These are phyloP conservation scores for Nematocida ausubeli DNA, from an alignment of 371 early-diverging fungal species.

Conservation along the genomic window DNA sequence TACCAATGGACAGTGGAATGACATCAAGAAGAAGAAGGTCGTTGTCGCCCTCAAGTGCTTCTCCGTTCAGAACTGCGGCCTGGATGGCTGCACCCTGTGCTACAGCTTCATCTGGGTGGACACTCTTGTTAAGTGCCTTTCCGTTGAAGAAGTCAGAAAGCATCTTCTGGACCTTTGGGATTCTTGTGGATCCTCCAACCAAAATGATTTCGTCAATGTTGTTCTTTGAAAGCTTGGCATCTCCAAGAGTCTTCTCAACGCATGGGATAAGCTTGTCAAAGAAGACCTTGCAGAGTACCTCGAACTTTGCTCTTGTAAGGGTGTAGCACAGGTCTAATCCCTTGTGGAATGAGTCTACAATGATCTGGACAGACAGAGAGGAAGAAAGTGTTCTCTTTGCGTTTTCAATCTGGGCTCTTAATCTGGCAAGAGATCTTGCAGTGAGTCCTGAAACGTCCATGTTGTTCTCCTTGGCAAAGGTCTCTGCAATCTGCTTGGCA, in stretches of 20 bases:
- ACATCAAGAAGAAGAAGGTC: slow-evolving; percentile 74
- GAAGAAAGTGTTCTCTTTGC: slow-evolving; percentile 87
- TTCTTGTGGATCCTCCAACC: slow-evolving; percentile 98
- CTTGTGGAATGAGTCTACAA: slow-evolving; percentile 73
- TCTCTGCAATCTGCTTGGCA: slow-evolving; percentile 58
- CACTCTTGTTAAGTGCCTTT: slow-evolving; percentile 87
- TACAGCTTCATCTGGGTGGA: slow-evolving; percentile 95
- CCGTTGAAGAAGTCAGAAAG: slow-evolving; percentile 92
- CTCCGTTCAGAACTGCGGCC: slow-evolving; percentile 81
- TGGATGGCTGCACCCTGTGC: slow-evolving; percentile 96
- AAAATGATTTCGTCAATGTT: slow-evolving; percentile 87
- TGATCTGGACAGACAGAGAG: slow-evolving; percentile 78
- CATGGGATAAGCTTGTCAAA: slow-evolving; percentile 86
- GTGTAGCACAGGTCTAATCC: slow-evolving; percentile 79
- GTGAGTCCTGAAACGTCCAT: slow-evolving; percentile 43
- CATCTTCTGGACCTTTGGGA: slow-evolving; percentile 95
- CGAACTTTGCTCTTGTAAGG: slow-evolving; percentile 89
- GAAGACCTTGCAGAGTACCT: slow-evolving; percentile 84
- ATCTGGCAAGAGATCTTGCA: slow-evolving; percentile 74
- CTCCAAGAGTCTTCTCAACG: slow-evolving; percentile 79
- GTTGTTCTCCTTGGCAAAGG: slow-evolving; percentile 51
- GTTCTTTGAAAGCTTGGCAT: slow-evolving; percentile 40
- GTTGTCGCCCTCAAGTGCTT: slow-evolving; percentile 59
- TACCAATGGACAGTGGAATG: slow-evolving; percentile 80
- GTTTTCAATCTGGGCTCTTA: slow-evolving; percentile 79